A percentile compares a stretch with the other conserved stretches of the same genome.
Conservation (phyloP, 371 early-diverging fungal genomes). For the Polyrhizophydium stewartii region DNA sequence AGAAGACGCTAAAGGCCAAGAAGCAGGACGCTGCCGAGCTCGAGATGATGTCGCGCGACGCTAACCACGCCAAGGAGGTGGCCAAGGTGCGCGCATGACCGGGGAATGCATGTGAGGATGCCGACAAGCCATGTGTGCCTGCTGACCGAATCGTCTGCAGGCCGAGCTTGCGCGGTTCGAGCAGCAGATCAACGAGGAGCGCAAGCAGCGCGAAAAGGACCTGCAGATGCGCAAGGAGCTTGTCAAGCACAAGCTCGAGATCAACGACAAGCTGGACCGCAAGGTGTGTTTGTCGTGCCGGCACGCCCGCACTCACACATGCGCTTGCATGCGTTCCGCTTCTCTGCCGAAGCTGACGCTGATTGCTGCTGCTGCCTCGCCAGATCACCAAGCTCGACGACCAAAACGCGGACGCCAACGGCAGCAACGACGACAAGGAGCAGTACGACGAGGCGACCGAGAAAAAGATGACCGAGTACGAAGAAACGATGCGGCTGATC, state of each 20-base stretch:
- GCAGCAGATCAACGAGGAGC: conserved; percentile 52
- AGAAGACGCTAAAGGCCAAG: conserved; percentile 43
- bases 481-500: conserved; percentile 49
- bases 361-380: background rate
- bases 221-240: conserved; percentile 40
- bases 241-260: conserved; percentile 51
- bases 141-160: conserved; percentile 7
- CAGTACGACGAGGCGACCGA: conserved; percentile 45
- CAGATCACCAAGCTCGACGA: conserved; percentile 41
- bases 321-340: background rate
- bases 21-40: conserved; percentile 47
- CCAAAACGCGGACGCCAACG: conserved; percentile 26
- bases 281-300: conserved; percentile 20
- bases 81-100: conserved; percentile 33
- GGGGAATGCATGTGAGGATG: background rate
- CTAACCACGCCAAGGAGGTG: conserved; percentile 53
- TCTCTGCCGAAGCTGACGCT: background rate
- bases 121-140: too few relatives aligned
- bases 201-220: conserved; percentile 51
- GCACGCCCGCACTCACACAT: background rate
- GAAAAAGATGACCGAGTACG: conserved; percentile 42
- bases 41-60: conserved; percentile 51
- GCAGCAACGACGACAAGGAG: conserved; percentile 23
- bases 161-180: conserved; percentile 47
- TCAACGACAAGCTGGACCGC: conserved; percentile 43